phyloP scores from a whole-genome alignment of 2,329 filamentous ascomycete genomes.

The Bipolaris bicolor region DNA sequence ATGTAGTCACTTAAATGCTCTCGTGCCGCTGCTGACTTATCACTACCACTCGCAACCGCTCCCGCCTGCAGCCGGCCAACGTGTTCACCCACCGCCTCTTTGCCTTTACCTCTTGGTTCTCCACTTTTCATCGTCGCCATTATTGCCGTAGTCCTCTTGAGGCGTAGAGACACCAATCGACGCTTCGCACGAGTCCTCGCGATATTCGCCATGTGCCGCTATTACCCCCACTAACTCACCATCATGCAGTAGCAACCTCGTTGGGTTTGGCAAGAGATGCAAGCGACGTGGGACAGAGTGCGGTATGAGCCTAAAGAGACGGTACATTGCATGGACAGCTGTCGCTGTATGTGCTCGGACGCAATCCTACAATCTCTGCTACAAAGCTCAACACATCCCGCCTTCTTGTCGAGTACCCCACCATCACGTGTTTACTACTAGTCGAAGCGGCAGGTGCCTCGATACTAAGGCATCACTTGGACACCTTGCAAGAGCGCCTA shows the following conservation, averaged over 20 bases:
- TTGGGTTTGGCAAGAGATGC: constrained; percentile 23
- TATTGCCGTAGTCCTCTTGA: constrained; percentile 18
- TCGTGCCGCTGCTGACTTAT: constrained; percentile 26
- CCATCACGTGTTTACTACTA: constrained; percentile 5
- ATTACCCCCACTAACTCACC: constrained; percentile 27
- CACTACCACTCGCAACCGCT: constrained; percentile 25
- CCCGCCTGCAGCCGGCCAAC: constrained; percentile 38
- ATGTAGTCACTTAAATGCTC: constrained; percentile 28
- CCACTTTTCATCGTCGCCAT: constrained; percentile 34
- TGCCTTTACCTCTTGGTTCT: constrained; percentile 20
- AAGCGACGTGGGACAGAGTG: constrained; percentile 19
- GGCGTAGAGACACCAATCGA: constrained; percentile 31
- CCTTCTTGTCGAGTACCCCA: constrained; percentile 2
- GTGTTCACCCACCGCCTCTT: constrained; percentile 42
- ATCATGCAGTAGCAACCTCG: constrained; percentile 29
- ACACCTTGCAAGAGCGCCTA: not conserved
- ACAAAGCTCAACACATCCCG: not conserved
- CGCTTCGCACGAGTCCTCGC: constrained; percentile 12
- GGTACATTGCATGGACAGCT: constrained; percentile 15
- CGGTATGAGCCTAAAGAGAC: constrained; percentile 1
- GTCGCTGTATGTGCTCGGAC: constrained; percentile 11
- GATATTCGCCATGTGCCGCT: constrained; percentile 29
- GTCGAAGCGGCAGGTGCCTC: not conserved
- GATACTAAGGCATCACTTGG: not conserved
- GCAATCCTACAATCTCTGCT: constrained; percentile 2